Conservation (phyloP, 305 asterid species). For the Solanum aculeatissimum region DNA sequence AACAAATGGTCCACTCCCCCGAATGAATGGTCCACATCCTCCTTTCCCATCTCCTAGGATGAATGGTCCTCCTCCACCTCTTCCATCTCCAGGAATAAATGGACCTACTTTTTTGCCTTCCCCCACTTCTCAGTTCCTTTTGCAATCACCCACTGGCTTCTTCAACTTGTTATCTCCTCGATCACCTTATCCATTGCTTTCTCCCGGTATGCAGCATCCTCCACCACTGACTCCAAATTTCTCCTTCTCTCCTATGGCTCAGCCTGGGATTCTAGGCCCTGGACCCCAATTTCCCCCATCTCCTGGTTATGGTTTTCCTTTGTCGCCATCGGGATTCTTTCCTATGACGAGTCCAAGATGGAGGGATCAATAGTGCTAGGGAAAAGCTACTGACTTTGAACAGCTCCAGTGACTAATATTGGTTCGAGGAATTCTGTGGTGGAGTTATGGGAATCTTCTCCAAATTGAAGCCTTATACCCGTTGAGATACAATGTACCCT, state of each 20-base stretch:
- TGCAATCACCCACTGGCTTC: conserved; percentile 76
- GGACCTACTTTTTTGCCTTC: conserved; percentile 68
- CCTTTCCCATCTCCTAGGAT: conserved; percentile 22
- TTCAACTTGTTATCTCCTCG: conserved; percentile 52
- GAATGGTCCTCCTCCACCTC: conserved; percentile 42
- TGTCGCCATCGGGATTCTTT: conserved; percentile 68
- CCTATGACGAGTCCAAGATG: conserved; percentile 73
- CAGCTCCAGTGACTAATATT: conserved; percentile 9
- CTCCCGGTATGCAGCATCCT: conserved; percentile 64
- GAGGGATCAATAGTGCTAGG: conserved; percentile 49
- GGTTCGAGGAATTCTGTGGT: conserved; percentile 6
- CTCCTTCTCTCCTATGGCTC: conserved; percentile 57
- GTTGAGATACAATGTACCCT: conserved; percentile 15
- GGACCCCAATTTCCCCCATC: conserved; percentile 75
- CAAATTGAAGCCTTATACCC: conserved; percentile 11
- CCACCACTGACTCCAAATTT: conserved; percentile 68
- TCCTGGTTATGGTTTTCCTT: conserved; percentile 77
- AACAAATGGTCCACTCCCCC: conserved; percentile 20
- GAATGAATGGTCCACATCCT: background rate
- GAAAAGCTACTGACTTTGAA: conserved; percentile 23
- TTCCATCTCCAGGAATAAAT: conserved; percentile 45
- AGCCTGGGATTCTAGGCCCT: conserved; percentile 74
- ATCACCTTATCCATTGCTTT: conserved; percentile 68
- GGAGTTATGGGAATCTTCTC: background rate
- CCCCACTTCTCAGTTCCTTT: conserved; percentile 59